A percentile compares a stretch with the other conserved stretches of the same genome.
Conservation (phyloP, 352 stramenopile species). For the Phytophthora multivora region DNA sequence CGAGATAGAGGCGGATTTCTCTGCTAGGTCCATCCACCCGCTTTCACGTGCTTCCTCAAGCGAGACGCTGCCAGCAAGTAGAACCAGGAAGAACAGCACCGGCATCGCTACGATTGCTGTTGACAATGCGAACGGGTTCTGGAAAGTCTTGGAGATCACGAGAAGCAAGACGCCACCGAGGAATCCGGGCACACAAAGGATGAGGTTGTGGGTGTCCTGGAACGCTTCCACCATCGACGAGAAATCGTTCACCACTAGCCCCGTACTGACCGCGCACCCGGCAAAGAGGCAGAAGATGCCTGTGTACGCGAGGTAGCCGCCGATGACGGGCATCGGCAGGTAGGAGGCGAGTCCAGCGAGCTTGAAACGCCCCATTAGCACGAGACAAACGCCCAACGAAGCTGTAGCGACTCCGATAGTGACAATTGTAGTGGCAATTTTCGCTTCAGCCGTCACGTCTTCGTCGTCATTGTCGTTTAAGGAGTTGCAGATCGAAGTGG, state of each 20-base stretch:
- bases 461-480: slow-evolving; percentile 64
- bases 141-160: slow-evolving; percentile 66
- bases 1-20: slow-evolving; percentile 53
- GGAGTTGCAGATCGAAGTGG: slow-evolving; percentile 84
- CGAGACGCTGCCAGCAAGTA: slow-evolving; percentile 71
- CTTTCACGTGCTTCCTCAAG: slow-evolving; percentile 89
- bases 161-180: slow-evolving; percentile 81
- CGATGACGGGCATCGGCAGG: slow-evolving; percentile 96
- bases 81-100: slow-evolving; percentile 88
- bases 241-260: slow-evolving; percentile 83
- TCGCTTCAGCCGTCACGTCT: slow-evolving; percentile 53
- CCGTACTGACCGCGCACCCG: slow-evolving; percentile 90
- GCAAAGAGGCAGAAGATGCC: slow-evolving; percentile 95
- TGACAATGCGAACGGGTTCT: slow-evolving; percentile 69
- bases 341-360: slow-evolving; percentile 95
- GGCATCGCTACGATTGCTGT: slow-evolving; percentile 87
- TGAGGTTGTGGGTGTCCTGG: slow-evolving; percentile 53
- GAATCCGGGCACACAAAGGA: slow-evolving; percentile 86
- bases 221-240: slow-evolving; percentile 69
- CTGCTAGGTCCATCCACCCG: slow-evolving; percentile 86
- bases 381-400: slow-evolving; percentile 89
- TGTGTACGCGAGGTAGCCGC: slow-evolving; percentile 98
- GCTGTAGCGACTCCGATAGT: slow-evolving; percentile 90
- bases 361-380: slow-evolving; percentile 92
- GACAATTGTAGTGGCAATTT: slow-evolving; percentile 95